Conservation (phyloP, 169 alveolate genomes). For the Plasmodium berghei region DNA sequence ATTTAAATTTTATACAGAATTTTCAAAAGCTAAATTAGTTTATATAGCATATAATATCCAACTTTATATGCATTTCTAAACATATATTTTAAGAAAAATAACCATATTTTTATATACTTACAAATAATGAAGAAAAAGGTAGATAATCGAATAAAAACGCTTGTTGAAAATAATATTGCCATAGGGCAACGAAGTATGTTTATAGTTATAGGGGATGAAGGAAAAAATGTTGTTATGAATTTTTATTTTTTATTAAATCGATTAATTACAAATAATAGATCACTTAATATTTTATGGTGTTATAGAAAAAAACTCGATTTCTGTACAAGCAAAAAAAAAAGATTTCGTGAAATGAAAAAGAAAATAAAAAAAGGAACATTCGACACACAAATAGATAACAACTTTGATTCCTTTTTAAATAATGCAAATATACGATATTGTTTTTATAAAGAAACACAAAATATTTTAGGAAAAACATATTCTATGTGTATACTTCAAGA, state of each 20-base stretch:
- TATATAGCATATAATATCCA: too few species aligned
- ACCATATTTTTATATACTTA: too few species aligned
- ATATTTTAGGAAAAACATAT: slow-evolving; percentile 96
- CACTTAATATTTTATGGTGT: slow-evolving; percentile 98
- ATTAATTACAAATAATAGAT: slow-evolving; percentile 75
- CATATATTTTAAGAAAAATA: too few species aligned
- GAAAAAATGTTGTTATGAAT: slow-evolving; percentile 96
- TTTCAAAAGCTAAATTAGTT: too few species aligned
- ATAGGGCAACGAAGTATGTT: slow-evolving; percentile 95
- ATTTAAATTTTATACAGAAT: too few species aligned
- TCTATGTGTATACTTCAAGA: slow-evolving; percentile 98
- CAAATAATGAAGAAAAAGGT: slow-evolving; percentile 95
- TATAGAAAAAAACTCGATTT: slow-evolving; percentile 98
- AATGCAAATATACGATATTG: slow-evolving; percentile 97
- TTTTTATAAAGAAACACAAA: slow-evolving; percentile 97
- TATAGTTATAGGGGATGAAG: slow-evolving; percentile 97
- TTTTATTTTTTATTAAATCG: slow-evolving; percentile 88
- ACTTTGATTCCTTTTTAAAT: slow-evolving; percentile 95
- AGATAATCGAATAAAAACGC: slow-evolving; percentile 93
- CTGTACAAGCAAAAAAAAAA: slow-evolving; percentile 96
- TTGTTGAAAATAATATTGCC: slow-evolving; percentile 94
- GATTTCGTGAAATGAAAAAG: slow-evolving; percentile 95
- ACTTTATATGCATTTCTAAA: too few species aligned
- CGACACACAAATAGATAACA: slow-evolving; percentile 96
- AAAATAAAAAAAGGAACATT: slow-evolving; percentile 93